phyloP scores from a whole-genome alignment of 2,329 filamentous ascomycete species.

The Diplodia intermedia region DNA sequence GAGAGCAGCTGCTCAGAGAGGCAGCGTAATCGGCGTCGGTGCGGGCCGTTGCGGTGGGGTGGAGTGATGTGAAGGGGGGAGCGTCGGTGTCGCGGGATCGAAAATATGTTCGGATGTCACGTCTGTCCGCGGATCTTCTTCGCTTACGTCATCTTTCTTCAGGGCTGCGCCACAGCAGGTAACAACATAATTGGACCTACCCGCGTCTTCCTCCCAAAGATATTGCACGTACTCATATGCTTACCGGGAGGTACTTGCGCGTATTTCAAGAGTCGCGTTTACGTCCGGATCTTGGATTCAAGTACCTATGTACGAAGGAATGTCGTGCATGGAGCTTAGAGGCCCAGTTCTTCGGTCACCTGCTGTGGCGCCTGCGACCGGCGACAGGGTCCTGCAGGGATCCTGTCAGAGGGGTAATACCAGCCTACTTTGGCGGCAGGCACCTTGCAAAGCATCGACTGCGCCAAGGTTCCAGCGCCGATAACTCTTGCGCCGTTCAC shows the following conservation, averaged over 20 bases:
- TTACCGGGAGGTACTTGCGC: no score
- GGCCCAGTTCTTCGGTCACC: no score
- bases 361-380: conserved; percentile 8
- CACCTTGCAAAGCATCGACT: neutral
- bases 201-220: no score
- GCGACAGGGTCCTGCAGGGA: conserved; percentile 6
- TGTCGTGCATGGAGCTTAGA: no score
- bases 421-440: neutral
- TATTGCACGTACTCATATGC: no score
- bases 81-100: conserved; percentile 4
- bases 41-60: conserved; percentile 9
- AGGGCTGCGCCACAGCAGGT: neutral
- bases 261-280: no score
- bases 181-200: no score
- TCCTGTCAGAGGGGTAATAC: neutral
- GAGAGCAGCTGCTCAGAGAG: neutral
- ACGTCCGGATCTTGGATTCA: no score
- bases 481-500: neutral
- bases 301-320: no score
- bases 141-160: conserved; percentile 30
- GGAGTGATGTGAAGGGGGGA: conserved; percentile 1
- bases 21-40: neutral
- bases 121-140: conserved; percentile 22
- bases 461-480: neutral
- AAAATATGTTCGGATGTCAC: conserved; percentile 32